phyloP scores from a whole-genome alignment of 768 basidiomycete species.

The Mrakia blollopis region DNA sequence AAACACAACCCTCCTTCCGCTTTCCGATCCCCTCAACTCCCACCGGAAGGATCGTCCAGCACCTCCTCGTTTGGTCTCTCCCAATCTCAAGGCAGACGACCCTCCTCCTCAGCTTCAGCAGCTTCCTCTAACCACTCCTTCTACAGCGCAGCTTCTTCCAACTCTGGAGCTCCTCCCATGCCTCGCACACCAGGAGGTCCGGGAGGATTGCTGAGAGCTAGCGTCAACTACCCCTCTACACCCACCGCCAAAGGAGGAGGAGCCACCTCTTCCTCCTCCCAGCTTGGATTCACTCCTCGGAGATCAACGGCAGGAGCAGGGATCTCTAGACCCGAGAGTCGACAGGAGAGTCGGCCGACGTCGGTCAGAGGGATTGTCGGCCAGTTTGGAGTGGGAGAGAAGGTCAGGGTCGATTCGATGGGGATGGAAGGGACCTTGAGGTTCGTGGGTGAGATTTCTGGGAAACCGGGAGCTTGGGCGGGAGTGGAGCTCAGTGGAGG shows the following conservation, averaged over 20 bases:
- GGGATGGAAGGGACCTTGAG: slow-evolving; percentile 76
- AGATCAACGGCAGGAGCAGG: neutral
- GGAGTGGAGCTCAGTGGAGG: slow-evolving; percentile 85
- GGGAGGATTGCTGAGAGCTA: neutral
- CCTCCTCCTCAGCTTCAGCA: neutral
- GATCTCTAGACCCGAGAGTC: slow-evolving; percentile 15
- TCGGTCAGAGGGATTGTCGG: neutral
- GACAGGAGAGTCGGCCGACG: slow-evolving; percentile 16
- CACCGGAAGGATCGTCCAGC: neutral
- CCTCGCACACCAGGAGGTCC: neutral
- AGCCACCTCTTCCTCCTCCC: neutral
- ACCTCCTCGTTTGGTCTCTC: slow-evolving; percentile 1
- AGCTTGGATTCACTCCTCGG: neutral
- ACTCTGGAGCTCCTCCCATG: neutral
- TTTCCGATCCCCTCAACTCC: slow-evolving; percentile 16
- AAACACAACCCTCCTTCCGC: slow-evolving; percentile 25
- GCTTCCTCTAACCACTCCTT: neutral
- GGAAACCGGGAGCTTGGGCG: slow-evolving; percentile 85
- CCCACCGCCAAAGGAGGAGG: neutral
- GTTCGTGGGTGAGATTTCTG: slow-evolving; percentile 79
- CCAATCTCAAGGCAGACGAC: neutral
- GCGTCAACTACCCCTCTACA: neutral
- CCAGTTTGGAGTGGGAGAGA: slow-evolving; percentile 60
- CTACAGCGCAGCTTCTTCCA: slow-evolving; percentile 2
- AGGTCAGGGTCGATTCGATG: slow-evolving; percentile 77